Base-by-base conservation (phyloP, 2,329 filamentous ascomycete genomes). In the Colletotrichum endophyticum region DNA sequence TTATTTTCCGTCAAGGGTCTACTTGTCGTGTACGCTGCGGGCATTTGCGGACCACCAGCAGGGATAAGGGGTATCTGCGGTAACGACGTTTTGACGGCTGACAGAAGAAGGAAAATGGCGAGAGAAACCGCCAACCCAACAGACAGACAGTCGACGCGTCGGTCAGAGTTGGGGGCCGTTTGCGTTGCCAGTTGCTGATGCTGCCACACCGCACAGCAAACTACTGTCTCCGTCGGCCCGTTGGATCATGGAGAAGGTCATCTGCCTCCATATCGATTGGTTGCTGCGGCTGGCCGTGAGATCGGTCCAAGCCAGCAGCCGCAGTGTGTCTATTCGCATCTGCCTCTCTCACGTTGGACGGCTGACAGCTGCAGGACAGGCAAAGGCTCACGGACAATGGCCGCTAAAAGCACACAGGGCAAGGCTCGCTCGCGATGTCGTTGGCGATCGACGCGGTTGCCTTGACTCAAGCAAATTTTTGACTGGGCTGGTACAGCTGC, bases 31-130 rank as follows among this genome's bases (percentile, higher is more conserved):
- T 22, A 62, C 22, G 39, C 56, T 36, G 59, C 56, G 63, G 56
- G 28, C 64, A 66, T 53, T 27, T 44, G 63, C 63, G 63, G 61
- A 39, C 68, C 57, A 63, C n/a, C 13, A 28, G 63, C 70, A 76
- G 27, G 73, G 73, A 49, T 73, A 64, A 34, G 30, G 34, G 70
- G 73, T 76, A 73, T 73, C 73, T 76, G 70, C 73, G 63, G 70
- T 69, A 76, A 76, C 73, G 63, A 64, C 73, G 64, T 66, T 67
- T 69, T 68, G 56, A 56, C 73, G 56, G 64, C 70, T 56, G 63
- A 70, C 19, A n/a, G 62, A 57, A 59, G 49, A 73, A 68, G 73
- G 12, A 49, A 34, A 73, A 75, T 75, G 62, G 56, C 73, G 39
- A 49, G 56, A 73, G 73, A 25, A 62, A 39, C 39, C 25, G 57